phyloP scores from a whole-genome alignment of 805 yeast genomes.

The Kodamaea neixiangensis region DNA sequence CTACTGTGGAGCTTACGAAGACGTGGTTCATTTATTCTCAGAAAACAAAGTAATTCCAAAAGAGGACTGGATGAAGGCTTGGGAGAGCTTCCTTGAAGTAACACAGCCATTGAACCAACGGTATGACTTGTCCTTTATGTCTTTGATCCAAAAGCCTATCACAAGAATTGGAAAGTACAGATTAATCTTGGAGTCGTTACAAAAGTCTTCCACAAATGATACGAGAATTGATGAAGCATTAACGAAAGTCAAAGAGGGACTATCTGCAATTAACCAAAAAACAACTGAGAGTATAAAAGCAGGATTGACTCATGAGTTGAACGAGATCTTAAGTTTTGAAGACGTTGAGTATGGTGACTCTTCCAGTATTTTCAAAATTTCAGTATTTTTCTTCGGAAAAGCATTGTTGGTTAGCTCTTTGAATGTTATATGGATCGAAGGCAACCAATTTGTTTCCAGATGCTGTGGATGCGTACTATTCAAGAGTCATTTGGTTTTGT shows the following conservation, averaged over 20 bases:
- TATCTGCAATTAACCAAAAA: background rate
- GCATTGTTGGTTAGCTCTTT: constrained; percentile 47
- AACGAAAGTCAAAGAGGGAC: background rate
- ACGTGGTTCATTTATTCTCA: constrained; percentile 29
- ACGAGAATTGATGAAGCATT: background rate
- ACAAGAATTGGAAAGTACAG: constrained; percentile 51
- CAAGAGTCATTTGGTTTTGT: constrained; percentile 51
- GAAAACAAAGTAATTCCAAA: background rate
- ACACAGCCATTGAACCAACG: constrained; percentile 36
- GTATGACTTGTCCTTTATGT: constrained; percentile 53
- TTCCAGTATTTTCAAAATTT: constrained; percentile 17
- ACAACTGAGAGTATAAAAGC: background rate
- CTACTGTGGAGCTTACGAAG: constrained; percentile 33
- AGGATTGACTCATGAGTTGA: constrained; percentile 10
- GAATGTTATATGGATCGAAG: constrained; percentile 39
- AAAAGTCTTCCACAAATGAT: constrained; percentile 23
- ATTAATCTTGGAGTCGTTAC: constrained; percentile 47
- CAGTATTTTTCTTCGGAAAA: constrained; percentile 50
- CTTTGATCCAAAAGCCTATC: constrained; percentile 57
- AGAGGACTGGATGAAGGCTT: constrained; percentile 29
- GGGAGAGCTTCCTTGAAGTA: constrained; percentile 41
- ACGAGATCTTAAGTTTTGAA: constrained; percentile 16
- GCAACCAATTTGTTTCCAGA: constrained; percentile 12
- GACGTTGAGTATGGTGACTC: constrained; percentile 2
- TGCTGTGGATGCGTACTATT: constrained; percentile 44